phyloP scores from a whole-genome alignment of 306 rosid species.

The Dryas alaskensis region DNA sequence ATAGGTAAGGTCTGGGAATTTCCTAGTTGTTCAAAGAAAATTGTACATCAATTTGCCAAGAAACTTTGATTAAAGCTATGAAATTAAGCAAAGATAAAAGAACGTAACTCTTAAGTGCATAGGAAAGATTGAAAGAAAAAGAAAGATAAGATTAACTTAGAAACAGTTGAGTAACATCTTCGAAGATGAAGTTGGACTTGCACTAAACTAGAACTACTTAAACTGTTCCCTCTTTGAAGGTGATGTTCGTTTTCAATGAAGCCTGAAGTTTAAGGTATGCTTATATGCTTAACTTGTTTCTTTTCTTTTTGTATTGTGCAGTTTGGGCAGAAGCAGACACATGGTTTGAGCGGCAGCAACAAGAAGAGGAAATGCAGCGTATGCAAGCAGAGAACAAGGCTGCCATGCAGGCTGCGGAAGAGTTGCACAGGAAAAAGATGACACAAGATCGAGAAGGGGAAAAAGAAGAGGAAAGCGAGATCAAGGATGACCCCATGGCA shows the following conservation, averaged over 20 bases:
- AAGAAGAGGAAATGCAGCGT: slow-evolving; percentile 89
- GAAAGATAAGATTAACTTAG: background rate
- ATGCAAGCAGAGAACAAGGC: slow-evolving; percentile 81
- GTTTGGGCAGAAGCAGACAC: slow-evolving; percentile 99
- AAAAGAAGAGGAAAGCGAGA: slow-evolving; percentile 65
- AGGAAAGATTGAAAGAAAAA: background rate
- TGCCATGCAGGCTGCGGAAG: slow-evolving; percentile 86
- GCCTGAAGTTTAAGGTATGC: background rate
- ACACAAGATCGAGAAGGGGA: slow-evolving; percentile 81
- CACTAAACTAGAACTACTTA: background rate
- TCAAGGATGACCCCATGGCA: slow-evolving; percentile 74
- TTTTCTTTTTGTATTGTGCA: slow-evolving; percentile 20
- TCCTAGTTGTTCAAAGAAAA: background rate
- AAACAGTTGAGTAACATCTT: background rate
- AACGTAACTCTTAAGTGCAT: background rate
- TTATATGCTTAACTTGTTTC: background rate
- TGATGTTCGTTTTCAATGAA: background rate
- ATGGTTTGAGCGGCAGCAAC: slow-evolving; percentile 97
- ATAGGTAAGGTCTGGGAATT: background rate
- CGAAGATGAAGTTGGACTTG: background rate
- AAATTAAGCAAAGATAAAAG: background rate
- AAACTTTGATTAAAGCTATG: background rate
- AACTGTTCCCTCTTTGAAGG: background rate
- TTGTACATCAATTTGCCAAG: background rate
- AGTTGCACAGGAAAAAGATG: slow-evolving; percentile 68